Evolutionary conservation across 768 basidiomycete species (phyloP).

Genomic region (Hortiboletus flavorubellus): DNA sequence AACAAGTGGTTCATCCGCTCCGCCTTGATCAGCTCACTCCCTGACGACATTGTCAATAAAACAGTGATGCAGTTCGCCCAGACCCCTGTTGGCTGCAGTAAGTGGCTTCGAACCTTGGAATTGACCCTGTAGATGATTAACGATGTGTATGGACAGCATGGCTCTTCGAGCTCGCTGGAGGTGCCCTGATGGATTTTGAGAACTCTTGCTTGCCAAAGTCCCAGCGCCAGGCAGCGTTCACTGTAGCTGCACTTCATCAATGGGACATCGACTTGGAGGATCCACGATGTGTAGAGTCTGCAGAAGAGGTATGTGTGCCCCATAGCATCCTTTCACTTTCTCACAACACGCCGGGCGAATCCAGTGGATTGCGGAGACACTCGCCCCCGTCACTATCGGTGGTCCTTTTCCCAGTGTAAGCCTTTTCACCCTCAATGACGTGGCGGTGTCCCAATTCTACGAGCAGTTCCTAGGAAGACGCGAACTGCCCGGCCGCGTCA

Average conservation of each 20-base stretch:
- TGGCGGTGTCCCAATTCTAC: constrained; percentile 16
- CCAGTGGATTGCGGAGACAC: constrained; percentile 77
- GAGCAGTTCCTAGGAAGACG: constrained; percentile 72
- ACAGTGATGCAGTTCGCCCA: constrained; percentile 79
- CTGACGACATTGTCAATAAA: constrained; percentile 81
- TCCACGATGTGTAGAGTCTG: constrained; percentile 73
- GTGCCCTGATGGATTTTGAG: constrained; percentile 71
- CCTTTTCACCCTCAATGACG: constrained; percentile 23
- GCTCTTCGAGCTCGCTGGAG: constrained; percentile 89
- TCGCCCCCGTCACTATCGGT: constrained; percentile 69
- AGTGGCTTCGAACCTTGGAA: constrained; percentile 31
- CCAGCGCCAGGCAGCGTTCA: constrained; percentile 79
- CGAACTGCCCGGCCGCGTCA: constrained; percentile 59
- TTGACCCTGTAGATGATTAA: constrained; percentile 1
- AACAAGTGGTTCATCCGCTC: constrained; percentile 92
- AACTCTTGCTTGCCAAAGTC: constrained; percentile 71
- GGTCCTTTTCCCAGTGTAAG: constrained; percentile 84
- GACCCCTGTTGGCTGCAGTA: constrained; percentile 90
- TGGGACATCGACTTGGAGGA: constrained; percentile 87
- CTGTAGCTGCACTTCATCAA: constrained; percentile 86
- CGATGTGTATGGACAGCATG: constrained; percentile 52
- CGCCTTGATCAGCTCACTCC: constrained; percentile 74
- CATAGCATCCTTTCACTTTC: background rate
- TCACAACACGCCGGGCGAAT: constrained; percentile 6
- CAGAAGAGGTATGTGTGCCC: constrained; percentile 60